These are phyloP conservation scores for Xylariomycetidae sp. DNA, from an alignment of 2,329 filamentous ascomycete species.

Conservation along the genomic window DNA sequence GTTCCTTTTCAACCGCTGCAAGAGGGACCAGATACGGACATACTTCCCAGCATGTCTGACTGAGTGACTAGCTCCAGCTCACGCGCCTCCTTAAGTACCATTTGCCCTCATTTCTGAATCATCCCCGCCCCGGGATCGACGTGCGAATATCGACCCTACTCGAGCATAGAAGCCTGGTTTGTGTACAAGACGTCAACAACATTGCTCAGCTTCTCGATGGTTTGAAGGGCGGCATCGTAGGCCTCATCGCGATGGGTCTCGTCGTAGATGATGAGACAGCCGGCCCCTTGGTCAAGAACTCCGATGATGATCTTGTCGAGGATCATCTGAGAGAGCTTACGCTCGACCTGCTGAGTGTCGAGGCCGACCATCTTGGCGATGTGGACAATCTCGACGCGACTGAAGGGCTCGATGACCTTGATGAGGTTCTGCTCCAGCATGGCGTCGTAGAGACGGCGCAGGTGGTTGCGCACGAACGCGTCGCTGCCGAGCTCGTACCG, in stretches of 20 bases:
- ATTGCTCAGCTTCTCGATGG: constrained; percentile 93
- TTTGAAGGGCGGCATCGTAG: constrained; percentile 90
- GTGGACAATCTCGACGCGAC: constrained; percentile 91
- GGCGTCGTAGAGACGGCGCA: constrained; percentile 91
- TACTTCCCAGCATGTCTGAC: too few species aligned
- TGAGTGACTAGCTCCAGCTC: too few species aligned
- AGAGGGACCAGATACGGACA: too few species aligned
- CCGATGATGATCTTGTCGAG: constrained; percentile 98
- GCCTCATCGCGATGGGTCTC: constrained; percentile 90
- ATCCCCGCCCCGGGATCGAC: too few species aligned
- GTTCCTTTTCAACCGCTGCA: too few species aligned
- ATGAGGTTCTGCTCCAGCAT: constrained; percentile 99
- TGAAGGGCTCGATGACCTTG: constrained; percentile 99
- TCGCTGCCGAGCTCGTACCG: constrained; percentile 92
- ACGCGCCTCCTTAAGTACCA: too few species aligned
- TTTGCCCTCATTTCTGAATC: too few species aligned
- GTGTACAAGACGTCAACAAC: constrained; percentile 97
- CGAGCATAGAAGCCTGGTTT: constrained; percentile 92
- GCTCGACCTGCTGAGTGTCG: constrained; percentile 93
- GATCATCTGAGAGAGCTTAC: constrained; percentile 99
- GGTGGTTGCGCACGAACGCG: constrained; percentile 93
- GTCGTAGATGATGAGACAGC: constrained; percentile 94
- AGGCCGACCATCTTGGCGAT: constrained; percentile 97
- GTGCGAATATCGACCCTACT: constrained; percentile 64
- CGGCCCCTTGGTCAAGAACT: constrained; percentile 94